phyloP scores from a whole-genome alignment of 352 stramenopile species.

The Pythium volutum region DNA sequence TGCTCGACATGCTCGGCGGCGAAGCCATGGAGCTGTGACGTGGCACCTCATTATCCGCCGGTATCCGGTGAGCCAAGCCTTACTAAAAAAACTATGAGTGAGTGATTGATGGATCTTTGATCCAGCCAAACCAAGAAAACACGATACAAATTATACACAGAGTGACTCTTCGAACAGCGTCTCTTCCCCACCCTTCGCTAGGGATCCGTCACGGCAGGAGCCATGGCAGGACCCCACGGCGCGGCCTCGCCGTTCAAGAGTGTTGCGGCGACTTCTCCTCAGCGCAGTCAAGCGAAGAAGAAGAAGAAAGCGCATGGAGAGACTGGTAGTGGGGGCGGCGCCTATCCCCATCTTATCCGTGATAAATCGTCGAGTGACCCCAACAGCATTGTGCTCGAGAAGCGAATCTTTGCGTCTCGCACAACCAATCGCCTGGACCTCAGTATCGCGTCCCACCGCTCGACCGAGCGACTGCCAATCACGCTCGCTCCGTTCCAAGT shows the following conservation, averaged over 20 bases:
- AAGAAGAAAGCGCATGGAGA: not conserved
- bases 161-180: not conserved
- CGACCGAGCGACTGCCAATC: not conserved
- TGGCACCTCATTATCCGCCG: too few species aligned
- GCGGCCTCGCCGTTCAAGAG: not conserved
- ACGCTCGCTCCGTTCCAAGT: slow-evolving; percentile 24
- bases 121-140: not conserved
- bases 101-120: too few species aligned
- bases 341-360: not conserved
- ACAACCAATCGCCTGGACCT: slow-evolving; percentile 39
- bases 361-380: not conserved
- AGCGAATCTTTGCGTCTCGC: slow-evolving; percentile 27
- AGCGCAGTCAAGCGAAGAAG: not conserved
- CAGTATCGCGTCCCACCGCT: slow-evolving; percentile 22
- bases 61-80: too few species aligned
- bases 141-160: slow-evolving; percentile 49
- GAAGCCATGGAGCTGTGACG: too few species aligned
- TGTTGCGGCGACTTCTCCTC: not conserved
- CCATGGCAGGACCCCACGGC: not conserved
- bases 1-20: slow-evolving; percentile 47
- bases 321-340: not conserved
- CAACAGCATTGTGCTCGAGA: slow-evolving; percentile 22
- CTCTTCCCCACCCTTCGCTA: not conserved
- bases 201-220: not conserved
- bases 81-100: too few species aligned